These are phyloP conservation scores for Ophiostoma montium DNA, from an alignment of 2,329 filamentous ascomycete species.

Conservation along the genomic window DNA sequence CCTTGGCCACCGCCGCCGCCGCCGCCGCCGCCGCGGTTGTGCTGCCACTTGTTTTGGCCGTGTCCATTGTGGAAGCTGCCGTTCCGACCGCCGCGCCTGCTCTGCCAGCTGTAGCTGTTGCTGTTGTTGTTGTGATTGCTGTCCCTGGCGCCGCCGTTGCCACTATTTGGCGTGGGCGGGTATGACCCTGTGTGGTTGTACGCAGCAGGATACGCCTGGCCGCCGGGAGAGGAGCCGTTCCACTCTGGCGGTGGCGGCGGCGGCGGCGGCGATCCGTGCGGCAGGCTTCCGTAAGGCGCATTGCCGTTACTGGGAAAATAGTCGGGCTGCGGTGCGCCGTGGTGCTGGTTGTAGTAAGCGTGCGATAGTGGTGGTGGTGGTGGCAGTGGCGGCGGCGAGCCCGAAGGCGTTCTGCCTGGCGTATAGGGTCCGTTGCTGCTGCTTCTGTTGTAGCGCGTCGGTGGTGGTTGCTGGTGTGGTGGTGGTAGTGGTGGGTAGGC, in stretches of 20 bases:
- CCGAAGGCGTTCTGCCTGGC: conserved; percentile 5
- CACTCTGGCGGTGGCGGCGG: not conserved
- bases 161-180: not conserved
- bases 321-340: conserved; percentile 6
- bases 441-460: conserved; percentile 8
- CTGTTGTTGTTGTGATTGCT: not conserved
- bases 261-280: not conserved
- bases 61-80: not conserved
- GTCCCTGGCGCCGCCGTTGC: not conserved
- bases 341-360: conserved; percentile 10
- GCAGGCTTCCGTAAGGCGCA: conserved; percentile 9
- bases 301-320: conserved; percentile 2
- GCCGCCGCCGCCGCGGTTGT: conserved; percentile 2
- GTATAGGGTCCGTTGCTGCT: conserved; percentile 11
- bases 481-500: conserved; percentile 3
- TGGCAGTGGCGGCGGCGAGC: not conserved
- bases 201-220: not conserved
- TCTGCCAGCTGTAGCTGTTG: not conserved
- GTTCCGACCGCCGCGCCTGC: conserved; percentile 2
- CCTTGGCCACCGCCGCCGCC: conserved; percentile 1
- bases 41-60: not conserved
- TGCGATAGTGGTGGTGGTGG: not conserved
- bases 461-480: conserved; percentile 11
- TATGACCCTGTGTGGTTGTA: not conserved
- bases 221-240: not conserved